phyloP scores from a whole-genome alignment of 163 green algal species.

The Chlorella variabilis region DNA sequence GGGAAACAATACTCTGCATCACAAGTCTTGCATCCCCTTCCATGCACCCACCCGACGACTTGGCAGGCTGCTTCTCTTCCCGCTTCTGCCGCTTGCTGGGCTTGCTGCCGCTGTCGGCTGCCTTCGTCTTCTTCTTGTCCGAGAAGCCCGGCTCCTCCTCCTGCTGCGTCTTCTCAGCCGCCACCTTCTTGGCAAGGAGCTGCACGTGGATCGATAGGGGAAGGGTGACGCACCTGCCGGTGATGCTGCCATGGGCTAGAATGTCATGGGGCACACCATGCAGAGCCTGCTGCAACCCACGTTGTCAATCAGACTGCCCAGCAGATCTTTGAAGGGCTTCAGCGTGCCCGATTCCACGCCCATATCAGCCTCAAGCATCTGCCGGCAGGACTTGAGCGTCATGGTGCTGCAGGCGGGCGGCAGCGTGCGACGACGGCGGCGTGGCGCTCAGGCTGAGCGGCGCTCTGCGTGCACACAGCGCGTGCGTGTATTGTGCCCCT shows the following conservation, averaged over 20 bases:
- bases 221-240: too few relatives aligned
- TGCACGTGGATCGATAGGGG: too few relatives aligned
- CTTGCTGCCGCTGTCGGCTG: neutral
- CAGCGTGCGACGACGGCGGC: too few relatives aligned
- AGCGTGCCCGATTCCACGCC: slow-evolving; percentile 52
- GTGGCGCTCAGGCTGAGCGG: neutral
- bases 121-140: neutral
- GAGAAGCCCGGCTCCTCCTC: neutral
- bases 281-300: neutral
- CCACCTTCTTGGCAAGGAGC: slow-evolving; percentile 11
- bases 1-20: too few relatives aligned
- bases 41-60: slow-evolving; percentile 10
- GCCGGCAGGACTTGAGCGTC: slow-evolving; percentile 57
- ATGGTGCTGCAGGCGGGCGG: slow-evolving; percentile 50
- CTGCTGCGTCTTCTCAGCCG: neutral
- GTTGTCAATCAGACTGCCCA: slow-evolving; percentile 43
- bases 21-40: too few relatives aligned
- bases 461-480: too few relatives aligned
- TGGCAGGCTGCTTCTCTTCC: slow-evolving; percentile 19
- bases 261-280: too few relatives aligned
- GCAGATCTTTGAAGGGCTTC: slow-evolving; percentile 56
- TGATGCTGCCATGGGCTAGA: too few relatives aligned
- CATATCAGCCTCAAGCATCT: slow-evolving; percentile 58
- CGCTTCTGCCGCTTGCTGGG: slow-evolving; percentile 28
- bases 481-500: neutral